phyloP scores from a whole-genome alignment of 495 filamentous ascomycete genomes.

The Talaromyces stipitatus region DNA sequence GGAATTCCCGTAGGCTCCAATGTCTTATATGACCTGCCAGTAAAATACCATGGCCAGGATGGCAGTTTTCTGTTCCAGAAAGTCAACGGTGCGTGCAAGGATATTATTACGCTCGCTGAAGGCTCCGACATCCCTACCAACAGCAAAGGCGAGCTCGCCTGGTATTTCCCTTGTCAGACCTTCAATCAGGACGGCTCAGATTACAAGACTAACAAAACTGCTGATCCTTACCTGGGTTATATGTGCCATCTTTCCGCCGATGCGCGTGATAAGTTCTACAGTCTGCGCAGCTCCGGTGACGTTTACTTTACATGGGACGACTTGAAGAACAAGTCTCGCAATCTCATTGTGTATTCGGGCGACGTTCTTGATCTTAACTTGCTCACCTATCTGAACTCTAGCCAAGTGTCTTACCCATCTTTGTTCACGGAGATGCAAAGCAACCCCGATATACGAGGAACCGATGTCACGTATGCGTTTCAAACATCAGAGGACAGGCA shows the following conservation, averaged over 20 bases:
- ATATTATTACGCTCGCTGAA: slow-evolving; percentile 62
- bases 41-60: slow-evolving; percentile 77
- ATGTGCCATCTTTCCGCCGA: slow-evolving; percentile 72
- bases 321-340: slow-evolving; percentile 78
- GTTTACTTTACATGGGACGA: slow-evolving; percentile 98
- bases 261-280: slow-evolving; percentile 69
- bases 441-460: slow-evolving; percentile 72
- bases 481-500: slow-evolving; percentile 69
- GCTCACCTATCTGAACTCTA: slow-evolving; percentile 80
- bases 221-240: slow-evolving; percentile 74
- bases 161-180: slow-evolving; percentile 92
- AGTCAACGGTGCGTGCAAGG: slow-evolving; percentile 97
- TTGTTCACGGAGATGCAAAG: slow-evolving; percentile 72
- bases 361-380: slow-evolving; percentile 91
- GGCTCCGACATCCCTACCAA: slow-evolving; percentile 76
- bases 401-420: slow-evolving; percentile 69
- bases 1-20: slow-evolving; percentile 67
- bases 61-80: slow-evolving; percentile 98
- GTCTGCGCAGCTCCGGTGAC: slow-evolving; percentile 49
- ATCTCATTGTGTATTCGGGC: slow-evolving; percentile 87
- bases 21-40: slow-evolving; percentile 75
- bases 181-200: slow-evolving; percentile 89
- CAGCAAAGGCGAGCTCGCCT: slow-evolving; percentile 65
- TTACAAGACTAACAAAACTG: slow-evolving; percentile 61
- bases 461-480: slow-evolving; percentile 84